Conservation (phyloP, 768 basidiomycete species). For the Steccherinum ochraceum region DNA sequence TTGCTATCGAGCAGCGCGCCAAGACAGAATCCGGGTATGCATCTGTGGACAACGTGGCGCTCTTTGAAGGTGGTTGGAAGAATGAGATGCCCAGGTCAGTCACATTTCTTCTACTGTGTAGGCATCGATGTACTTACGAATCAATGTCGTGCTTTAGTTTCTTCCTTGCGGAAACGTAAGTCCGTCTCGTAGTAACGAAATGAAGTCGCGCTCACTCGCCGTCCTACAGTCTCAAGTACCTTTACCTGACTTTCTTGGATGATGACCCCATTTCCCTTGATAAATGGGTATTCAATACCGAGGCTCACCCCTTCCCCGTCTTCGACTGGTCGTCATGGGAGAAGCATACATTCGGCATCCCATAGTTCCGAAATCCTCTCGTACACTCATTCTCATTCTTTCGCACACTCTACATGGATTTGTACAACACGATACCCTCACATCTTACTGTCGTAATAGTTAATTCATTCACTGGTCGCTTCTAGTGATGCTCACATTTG, state of each 20-base stretch:
- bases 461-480: too few relatives aligned
- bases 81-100: constrained; percentile 75
- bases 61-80: constrained; percentile 28
- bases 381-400: background rate
- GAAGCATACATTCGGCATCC: constrained; percentile 31
- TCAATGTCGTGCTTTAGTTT: constrained; percentile 26
- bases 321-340: constrained; percentile 58
- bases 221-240: constrained; percentile 54
- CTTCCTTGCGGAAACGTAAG: constrained; percentile 50
- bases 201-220: background rate
- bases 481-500: too few relatives aligned
- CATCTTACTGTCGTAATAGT: too few relatives aligned
- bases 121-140: constrained; percentile 7
- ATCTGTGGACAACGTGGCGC: constrained; percentile 43
- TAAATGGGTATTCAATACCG: constrained; percentile 43
- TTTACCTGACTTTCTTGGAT: constrained; percentile 61
- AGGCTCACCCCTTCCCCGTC: constrained; percentile 73
- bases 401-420: background rate
- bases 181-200: background rate
- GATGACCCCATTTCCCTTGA: constrained; percentile 49
- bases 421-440: too few relatives aligned
- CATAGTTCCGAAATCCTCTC: background rate
- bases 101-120: constrained; percentile 23
- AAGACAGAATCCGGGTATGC: constrained; percentile 60
- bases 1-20: constrained; percentile 55